phyloP scores from a whole-genome alignment of 169 alveolate species.

The Perkinsus olseni region DNA sequence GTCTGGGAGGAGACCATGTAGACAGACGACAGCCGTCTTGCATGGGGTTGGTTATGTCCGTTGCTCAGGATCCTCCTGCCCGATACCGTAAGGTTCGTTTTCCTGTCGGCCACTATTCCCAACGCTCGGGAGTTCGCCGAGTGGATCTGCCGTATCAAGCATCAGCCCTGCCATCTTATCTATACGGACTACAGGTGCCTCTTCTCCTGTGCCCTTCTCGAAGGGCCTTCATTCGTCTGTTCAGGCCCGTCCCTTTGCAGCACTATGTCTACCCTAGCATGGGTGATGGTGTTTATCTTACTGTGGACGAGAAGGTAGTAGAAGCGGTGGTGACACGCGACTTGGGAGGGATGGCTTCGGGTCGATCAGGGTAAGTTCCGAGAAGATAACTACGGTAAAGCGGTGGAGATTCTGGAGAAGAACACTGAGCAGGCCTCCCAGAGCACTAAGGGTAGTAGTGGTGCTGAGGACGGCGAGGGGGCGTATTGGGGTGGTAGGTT shows the following conservation, averaged over 20 bases:
- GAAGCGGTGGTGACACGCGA: constrained; percentile 48
- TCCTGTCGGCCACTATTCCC: constrained; percentile 98
- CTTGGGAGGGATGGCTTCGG: constrained; percentile 28
- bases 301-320: constrained; percentile 85
- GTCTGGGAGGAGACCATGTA: constrained; percentile 99
- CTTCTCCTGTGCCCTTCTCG: neutral
- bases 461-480: constrained; percentile 8
- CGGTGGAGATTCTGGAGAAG: constrained; percentile 29
- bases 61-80: constrained; percentile 59
- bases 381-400: constrained; percentile 55
- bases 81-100: constrained; percentile 83
- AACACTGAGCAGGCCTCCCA: constrained; percentile 36
- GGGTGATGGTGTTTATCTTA: constrained; percentile 86
- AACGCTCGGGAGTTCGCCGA: constrained; percentile 97
- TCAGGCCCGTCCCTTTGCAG: constrained; percentile 95
- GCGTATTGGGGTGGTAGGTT: constrained; percentile 1
- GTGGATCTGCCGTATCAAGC: constrained; percentile 95
- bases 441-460: constrained; percentile 38
- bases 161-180: constrained; percentile 93
- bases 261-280: constrained; percentile 91
- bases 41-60: neutral
- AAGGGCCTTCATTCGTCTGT: no score
- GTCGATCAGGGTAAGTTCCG: constrained; percentile 46
- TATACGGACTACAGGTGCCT: constrained; percentile 79
- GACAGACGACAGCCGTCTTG: no score